Base-by-base conservation (phyloP, 164 flowering plant species). In the Annona cherimola region DNA sequence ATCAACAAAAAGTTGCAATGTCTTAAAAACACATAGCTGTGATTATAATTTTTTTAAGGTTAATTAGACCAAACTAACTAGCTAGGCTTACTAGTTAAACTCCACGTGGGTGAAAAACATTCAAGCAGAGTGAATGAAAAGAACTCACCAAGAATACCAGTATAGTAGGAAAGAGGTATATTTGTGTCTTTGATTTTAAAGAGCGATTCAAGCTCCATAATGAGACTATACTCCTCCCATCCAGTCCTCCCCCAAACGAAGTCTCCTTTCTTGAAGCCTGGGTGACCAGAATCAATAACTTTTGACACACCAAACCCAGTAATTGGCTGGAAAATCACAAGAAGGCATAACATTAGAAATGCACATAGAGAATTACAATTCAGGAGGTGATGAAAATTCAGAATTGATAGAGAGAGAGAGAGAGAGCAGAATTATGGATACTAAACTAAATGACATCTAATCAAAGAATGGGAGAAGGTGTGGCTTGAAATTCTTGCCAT, bases 181-280 rank as follows among this genome's bases (percentile, higher is more conserved):
- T 83, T 85, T 4, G 81, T 82, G 57, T 81, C 73, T 1, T 79
- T 55, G 67, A 87, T 86, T 69, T 84, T 83, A n/a, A 72, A 26
- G 1, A 82, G 74, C 18, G 35, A 1, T 6, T 66, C 54, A 2
- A 79, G 74, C 6, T 50, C 35, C 1, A 70, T 55, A 55, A 86
- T 67, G 44, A 83, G 61, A 55, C 70, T 84, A 67, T 79, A 86
- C 68, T 88, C 85, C 66, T 88, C 89, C 91, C 92, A 88, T 42
- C 82, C 79, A 1, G 86, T 84, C 0, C 44, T 18, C 2, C 90
- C 90, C 90, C 89, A 84, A 11, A 87, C 84, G 72, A 87, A 73
- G 71, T 87, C 90, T 4, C 86, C 92, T 57, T 70, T 75, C 71
- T 77, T 80, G 77, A 76, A 84, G 2, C 79, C 77, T 4, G 85